Evolutionary conservation across 164 flowering plant species (phyloP).

Genomic region (Buxus sempervirens): DNA sequence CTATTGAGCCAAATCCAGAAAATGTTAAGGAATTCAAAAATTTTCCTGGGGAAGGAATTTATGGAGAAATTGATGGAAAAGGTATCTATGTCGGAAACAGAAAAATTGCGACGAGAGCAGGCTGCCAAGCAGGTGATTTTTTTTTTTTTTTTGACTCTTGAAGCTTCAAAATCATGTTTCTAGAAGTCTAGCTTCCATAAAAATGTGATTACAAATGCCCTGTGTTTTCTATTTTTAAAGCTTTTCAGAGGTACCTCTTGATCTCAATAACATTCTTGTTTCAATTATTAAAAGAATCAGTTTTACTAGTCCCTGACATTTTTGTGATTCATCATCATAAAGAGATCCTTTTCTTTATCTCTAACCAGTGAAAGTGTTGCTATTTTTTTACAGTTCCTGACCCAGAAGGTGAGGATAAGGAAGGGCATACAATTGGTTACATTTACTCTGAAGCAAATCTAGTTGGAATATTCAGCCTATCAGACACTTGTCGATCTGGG

Average conservation of each 20-base stretch:
- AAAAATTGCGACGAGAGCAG: slow-evolving; percentile 63
- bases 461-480: slow-evolving; percentile 59
- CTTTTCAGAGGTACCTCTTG: too few relatives aligned
- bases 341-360: neutral
- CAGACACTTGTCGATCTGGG: slow-evolving; percentile 78
- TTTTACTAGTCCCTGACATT: neutral
- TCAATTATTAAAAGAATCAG: too few relatives aligned
- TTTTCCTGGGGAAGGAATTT: slow-evolving; percentile 92
- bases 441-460: slow-evolving; percentile 34
- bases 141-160: neutral
- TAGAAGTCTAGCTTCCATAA: too few relatives aligned
- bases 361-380: neutral
- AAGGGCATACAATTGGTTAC: slow-evolving; percentile 61
- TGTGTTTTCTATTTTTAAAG: too few relatives aligned
- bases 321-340: neutral
- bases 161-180: too few relatives aligned
- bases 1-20: slow-evolving; percentile 67
- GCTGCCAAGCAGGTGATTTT: slow-evolving; percentile 45
- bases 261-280: too few relatives aligned
- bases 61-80: slow-evolving; percentile 66
- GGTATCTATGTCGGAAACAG: slow-evolving; percentile 64
- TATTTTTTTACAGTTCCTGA: slow-evolving; percentile 40
- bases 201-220: too few relatives aligned
- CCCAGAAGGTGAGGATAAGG: slow-evolving; percentile 26
- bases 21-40: slow-evolving; percentile 59